Percentiles rank a stretch among this genome's conserved stretches.
phyloP scores from a whole-genome alignment of 176 grass and related monocot species.

The Aegilops tauschii region DNA sequence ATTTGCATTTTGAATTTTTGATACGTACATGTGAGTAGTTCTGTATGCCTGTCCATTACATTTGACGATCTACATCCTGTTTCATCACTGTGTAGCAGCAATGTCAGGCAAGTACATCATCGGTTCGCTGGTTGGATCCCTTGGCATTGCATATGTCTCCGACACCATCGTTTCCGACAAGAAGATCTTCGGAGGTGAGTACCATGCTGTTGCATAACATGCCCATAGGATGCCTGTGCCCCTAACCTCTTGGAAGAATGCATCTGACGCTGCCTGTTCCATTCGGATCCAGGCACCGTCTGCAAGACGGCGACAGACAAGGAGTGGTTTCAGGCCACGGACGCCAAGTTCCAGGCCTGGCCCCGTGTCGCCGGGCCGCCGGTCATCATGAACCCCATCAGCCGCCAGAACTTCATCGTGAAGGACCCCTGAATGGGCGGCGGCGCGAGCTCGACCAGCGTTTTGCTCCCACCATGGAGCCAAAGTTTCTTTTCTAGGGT shows the following conservation, averaged over 20 bases:
- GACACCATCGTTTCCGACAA: constrained; percentile 45
- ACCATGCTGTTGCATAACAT: not conserved
- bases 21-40: not conserved
- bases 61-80: not conserved
- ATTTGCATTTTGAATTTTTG: not conserved
- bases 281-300: constrained; percentile 29
- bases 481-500: constrained; percentile 15
- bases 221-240: not conserved
- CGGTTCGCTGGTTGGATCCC: constrained; percentile 13
- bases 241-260: not conserved
- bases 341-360: constrained; percentile 86
- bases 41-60: not conserved
- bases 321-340: constrained; percentile 80
- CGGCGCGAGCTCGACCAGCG: not conserved
- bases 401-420: constrained; percentile 90
- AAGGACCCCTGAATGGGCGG: constrained; percentile 33
- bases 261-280: not conserved
- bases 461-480: constrained; percentile 14
- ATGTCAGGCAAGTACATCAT: constrained; percentile 40
- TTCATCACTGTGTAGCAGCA: constrained; percentile 20
- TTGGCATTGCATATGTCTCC: constrained; percentile 42
- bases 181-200: constrained; percentile 66
- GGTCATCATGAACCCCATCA: constrained; percentile 93
- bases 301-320: constrained; percentile 61
- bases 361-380: constrained; percentile 83